Evolutionary conservation across 176 grass and related monocot genomes (phyloP).

Genomic region (Phoenix roebelenii): DNA sequence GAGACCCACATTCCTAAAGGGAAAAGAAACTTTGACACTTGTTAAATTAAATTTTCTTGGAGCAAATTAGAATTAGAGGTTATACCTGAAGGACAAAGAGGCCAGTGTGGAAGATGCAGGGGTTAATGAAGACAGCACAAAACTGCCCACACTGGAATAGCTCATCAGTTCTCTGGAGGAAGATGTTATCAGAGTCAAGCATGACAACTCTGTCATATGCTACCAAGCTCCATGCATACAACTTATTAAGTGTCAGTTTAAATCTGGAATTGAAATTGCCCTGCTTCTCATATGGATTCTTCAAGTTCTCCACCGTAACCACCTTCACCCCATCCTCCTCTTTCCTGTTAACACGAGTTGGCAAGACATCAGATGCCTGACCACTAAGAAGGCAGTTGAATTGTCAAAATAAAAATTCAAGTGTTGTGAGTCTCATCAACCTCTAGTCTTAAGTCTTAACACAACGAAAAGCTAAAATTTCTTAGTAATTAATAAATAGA

Average conservation of each 20-base stretch:
- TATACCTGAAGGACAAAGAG: slow-evolving; percentile 94
- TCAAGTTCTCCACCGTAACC: slow-evolving; percentile 72
- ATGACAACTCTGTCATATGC: slow-evolving; percentile 89
- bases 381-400: too few relatives aligned
- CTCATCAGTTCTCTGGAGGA: slow-evolving; percentile 84
- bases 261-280: slow-evolving; percentile 75
- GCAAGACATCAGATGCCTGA: too few relatives aligned
- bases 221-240: slow-evolving; percentile 81
- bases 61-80: not conserved
- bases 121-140: slow-evolving; percentile 96
- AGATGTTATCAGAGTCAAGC: slow-evolving; percentile 95
- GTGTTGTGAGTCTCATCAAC: too few relatives aligned
- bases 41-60: too few relatives aligned
- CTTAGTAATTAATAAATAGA: too few relatives aligned
- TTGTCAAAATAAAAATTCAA: too few relatives aligned
- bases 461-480: too few relatives aligned
- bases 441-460: too few relatives aligned
- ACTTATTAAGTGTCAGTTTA: slow-evolving; percentile 92
- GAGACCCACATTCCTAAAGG: too few relatives aligned
- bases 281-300: slow-evolving; percentile 83
- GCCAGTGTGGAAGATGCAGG: slow-evolving; percentile 94
- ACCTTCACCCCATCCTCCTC: slow-evolving; percentile 94
- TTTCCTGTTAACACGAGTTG: slow-evolving; percentile 29
- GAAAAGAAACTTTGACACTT: too few relatives aligned
- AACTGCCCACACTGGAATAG: slow-evolving; percentile 96